Base-by-base conservation (phyloP, 352 stramenopile genomes). In the Phytophthora vignae region DNA sequence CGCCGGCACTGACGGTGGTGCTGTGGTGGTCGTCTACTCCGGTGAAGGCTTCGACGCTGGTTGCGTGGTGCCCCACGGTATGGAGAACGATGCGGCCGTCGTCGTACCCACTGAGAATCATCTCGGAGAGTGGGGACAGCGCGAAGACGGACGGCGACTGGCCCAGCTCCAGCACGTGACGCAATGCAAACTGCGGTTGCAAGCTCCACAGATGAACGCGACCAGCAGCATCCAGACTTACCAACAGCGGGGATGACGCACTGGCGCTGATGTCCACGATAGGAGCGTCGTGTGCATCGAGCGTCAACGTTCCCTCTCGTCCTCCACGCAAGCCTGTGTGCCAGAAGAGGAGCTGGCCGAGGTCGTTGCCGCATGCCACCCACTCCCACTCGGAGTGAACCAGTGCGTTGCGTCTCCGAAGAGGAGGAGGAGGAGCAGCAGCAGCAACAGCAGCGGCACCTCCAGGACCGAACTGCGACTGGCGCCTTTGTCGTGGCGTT, bases 301-400 rank as follows among this genome's bases (percentile, higher is more conserved):
- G 64, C 27, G 69, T 82, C 46, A 90, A 29, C 11, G 71, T 52
- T 36, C 42, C 42, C 1, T 84, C 27, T 61, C 80, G 59, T 80
- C 83, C 44, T 72, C 62, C 78, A 3, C 70, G 73, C 19, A 90
- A 64, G 3, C 82, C 81, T 12, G 87, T 88, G 70, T 91, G 83
- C 84, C 84, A 92, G 60, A 91, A 94, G 27, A 94, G 54, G 50
- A 94, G 58, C 38, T 94, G 80, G 7, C 87, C 87, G 17, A 77
- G 80, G 59, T 91, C 83, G 17, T 73, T 88, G 21, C 87, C 87
- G 36, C 81, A 91, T 40, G 82, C 84, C 33, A 94, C 44, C 87
- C 87, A 94, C 57, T 91, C 77, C 55, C 76, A 81, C 21, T 88
- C 73, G 19, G 81, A 89, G 17, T 78, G 64, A n/a, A 85, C 67